Conservation (phyloP, 805 yeast species). For the Metschnikowia hibisci region DNA sequence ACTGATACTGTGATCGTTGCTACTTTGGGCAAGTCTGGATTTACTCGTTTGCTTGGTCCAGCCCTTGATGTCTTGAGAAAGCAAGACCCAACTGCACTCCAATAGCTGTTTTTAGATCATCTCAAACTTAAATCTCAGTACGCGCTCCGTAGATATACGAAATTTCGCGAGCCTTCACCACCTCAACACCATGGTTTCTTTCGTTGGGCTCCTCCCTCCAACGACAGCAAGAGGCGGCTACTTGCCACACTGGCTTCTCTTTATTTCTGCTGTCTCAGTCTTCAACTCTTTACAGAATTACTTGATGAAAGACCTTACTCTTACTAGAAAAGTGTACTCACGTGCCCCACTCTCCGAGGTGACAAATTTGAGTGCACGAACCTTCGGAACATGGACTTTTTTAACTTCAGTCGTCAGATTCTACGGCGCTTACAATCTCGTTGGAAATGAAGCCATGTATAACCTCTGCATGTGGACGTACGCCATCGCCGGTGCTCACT, state of each 20-base stretch:
- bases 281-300: constrained; percentile 90
- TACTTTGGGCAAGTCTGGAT: constrained; percentile 87
- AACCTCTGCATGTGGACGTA: constrained; percentile 78
- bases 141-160: neutral
- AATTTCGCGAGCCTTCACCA: neutral
- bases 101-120: constrained; percentile 1
- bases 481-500: constrained; percentile 79
- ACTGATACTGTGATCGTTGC: constrained; percentile 75
- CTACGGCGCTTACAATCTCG: constrained; percentile 74
- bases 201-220: constrained; percentile 17
- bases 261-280: constrained; percentile 79
- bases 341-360: constrained; percentile 30
- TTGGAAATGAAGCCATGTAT: constrained; percentile 66
- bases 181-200: constrained; percentile 14
- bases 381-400: constrained; percentile 98
- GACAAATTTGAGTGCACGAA: constrained; percentile 74
- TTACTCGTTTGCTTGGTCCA: constrained; percentile 90
- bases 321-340: constrained; percentile 79
- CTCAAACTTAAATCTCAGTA: neutral
- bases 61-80: constrained; percentile 83
- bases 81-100: constrained; percentile 68
- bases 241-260: constrained; percentile 47
- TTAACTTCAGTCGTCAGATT: constrained; percentile 79
- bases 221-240: constrained; percentile 42
- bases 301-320: constrained; percentile 56